A percentile compares a stretch with the other conserved stretches of the same genome.
Conservation (phyloP, 176 grass and related monocot species). For the Musa itinerans region DNA sequence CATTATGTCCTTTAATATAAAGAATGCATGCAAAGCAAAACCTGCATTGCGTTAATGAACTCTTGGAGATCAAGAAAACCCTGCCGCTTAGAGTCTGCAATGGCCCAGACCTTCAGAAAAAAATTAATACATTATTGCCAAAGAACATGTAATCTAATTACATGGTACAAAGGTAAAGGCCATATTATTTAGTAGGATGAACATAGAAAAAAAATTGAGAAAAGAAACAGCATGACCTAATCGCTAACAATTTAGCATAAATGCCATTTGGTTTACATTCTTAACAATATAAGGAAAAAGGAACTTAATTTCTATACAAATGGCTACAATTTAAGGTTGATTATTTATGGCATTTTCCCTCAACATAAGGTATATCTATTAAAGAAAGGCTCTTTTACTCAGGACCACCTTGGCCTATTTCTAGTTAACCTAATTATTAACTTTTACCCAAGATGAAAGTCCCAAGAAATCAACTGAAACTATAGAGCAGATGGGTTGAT, state of each 20-base stretch:
- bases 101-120: constrained; percentile 48
- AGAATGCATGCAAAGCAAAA: constrained; percentile 5
- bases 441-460: too few relatives aligned
- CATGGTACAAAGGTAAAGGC: background rate
- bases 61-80: constrained; percentile 68
- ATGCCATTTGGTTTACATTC: background rate
- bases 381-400: too few relatives aligned
- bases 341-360: background rate
- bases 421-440: too few relatives aligned
- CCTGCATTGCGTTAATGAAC: constrained; percentile 70
- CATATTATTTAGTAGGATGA: background rate
- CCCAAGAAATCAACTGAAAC: too few relatives aligned
- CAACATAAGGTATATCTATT: too few relatives aligned
- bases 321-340: background rate
- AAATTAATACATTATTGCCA: background rate
- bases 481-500: too few relatives aligned
- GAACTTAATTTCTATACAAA: background rate
- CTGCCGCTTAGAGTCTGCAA: constrained; percentile 69
- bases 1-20: background rate
- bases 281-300: background rate
- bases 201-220: background rate
- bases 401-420: too few relatives aligned
- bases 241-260: background rate
- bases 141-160: background rate
- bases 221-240: background rate